Evolutionary conservation across 495 filamentous ascomycete species (phyloP), one percentile per base, ranked within the genome.

Genomic region (Aspergillus coremiiformis): DNA sequence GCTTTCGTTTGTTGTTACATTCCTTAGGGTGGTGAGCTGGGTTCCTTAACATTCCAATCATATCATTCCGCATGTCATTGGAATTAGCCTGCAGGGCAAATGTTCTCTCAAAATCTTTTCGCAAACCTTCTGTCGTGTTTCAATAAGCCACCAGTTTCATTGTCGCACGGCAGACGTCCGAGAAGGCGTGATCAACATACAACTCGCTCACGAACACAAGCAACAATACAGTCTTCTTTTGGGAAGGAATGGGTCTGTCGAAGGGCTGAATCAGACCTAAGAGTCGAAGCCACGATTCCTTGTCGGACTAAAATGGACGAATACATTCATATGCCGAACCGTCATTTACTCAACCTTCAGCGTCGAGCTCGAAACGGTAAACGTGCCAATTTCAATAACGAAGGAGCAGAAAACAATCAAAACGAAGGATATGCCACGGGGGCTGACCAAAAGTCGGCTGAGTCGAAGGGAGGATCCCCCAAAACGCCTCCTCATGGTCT

Each of bases 271-370:
- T 43, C 44, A 59, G 64, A 57, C 55, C 22, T 47, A 21, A 55
- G 45, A 52, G 56, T 61, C 56, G 39, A 53, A 41, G 19, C 39
- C 30, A 1, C 24, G 24, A 29, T 22, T 26, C 15, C 22, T 26
- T 14, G 14, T 30, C 33, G 43, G 52, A 45, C 29, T 60, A 65
- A 62, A 41, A 60, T 65, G 58, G 59, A 58, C 39, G 55, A 46
- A 27, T 50, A 52, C 42, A 54, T 71, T 37, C 56, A 66, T 50
- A 49, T 67, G 35, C 61, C 68, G 11, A 63, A 66, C 39, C 62
- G 66, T 53, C 66, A 70, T 49, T 50, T 67, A n/a, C 58, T 71
- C 37, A 67, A 67, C 37, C 61, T 70, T 14, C 63, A 65, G 22
- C 58, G 64, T 44, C 68, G 66, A 49, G 52, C 55, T 24, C 57